Conservation (phyloP, 192 early-diverging fungal genomes). For the Backusella macrospora region DNA sequence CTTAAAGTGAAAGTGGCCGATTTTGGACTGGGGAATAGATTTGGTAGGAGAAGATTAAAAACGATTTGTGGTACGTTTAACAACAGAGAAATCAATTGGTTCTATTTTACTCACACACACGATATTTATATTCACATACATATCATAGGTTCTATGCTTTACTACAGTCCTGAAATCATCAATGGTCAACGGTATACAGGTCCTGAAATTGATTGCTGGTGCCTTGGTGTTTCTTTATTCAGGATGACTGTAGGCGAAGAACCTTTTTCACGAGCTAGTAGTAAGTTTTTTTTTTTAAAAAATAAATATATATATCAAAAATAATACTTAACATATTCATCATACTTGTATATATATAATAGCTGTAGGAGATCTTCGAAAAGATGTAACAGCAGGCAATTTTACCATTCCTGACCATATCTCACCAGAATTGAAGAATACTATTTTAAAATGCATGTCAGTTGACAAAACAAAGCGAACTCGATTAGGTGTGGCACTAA, state of each 20-base stretch:
- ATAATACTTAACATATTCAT: background rate
- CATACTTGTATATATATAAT: background rate
- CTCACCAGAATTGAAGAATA: constrained; percentile 41
- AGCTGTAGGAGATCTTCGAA: constrained; percentile 55
- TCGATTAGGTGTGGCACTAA: constrained; percentile 41
- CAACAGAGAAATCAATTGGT: constrained; percentile 11
- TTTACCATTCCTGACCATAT: constrained; percentile 44
- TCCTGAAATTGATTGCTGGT: constrained; percentile 96
- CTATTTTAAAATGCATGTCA: constrained; percentile 48
- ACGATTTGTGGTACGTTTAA: constrained; percentile 80
- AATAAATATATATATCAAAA: background rate
- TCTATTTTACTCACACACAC: background rate
- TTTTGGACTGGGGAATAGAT: constrained; percentile 89
- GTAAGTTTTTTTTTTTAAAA: constrained; percentile 21
- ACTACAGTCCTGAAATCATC: constrained; percentile 89
- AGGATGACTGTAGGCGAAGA: constrained; percentile 66
- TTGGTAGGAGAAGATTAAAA: constrained; percentile 66
- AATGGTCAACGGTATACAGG: constrained; percentile 87
- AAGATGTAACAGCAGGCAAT: constrained; percentile 45
- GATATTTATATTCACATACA: constrained; percentile 25
- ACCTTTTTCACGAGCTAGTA: constrained; percentile 45
- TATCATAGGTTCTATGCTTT: constrained; percentile 75
- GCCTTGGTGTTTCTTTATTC: constrained; percentile 87
- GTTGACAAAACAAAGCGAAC: constrained; percentile 46
- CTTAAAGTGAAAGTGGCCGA: constrained; percentile 84